Base-by-base conservation (phyloP, 495 filamentous ascomycete genomes). In the Endocarpon pusillum region DNA sequence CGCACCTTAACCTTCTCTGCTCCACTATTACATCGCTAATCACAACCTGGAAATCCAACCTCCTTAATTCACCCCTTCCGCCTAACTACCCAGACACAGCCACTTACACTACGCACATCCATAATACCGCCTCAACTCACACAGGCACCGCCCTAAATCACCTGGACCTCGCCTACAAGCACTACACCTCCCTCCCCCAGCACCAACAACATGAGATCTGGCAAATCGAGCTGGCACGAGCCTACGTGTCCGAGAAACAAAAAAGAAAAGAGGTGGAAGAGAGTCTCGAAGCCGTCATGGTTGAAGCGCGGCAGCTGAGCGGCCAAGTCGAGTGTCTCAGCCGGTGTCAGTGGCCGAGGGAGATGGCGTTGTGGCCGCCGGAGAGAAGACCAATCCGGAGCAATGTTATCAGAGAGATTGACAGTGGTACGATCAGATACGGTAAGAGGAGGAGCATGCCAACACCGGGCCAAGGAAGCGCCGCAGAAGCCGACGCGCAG, bases 141-240 rank as follows among this genome's bases (percentile, higher is more conserved):
- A 42, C 36, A 30, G 48, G 33, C 12, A 22, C 55, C 23, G 62
- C 63, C 26, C 40, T 52, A 6, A 52, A 72, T 17, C 85, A 94
- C 48, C 46, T 91, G 1, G 65, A 73, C 15, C 60, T 69, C 9
- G 69, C 79, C 2, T 92, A 67, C 49, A 61, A 66, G 14, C 69
- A 79, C 24, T 94, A 83, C 83, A 64, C 59, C 14, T 52, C 49
- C 1, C 57, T 84, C 1, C 42, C 73, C 1, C 49, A 55, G 6
- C 61, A 67, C 12, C 56, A 71, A 24, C 65, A 66, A 21, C 60
- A 63, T 20, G 71, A 83, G 22, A 49, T 69, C 3, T 94, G 85
- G 85, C 70, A 64, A 20, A 56, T 87, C n/a, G 81, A 87, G 46
- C 63, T 82, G 24, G 73, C 75, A 1, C 71, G 83, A 23, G 70